Conservation (phyloP, 768 basidiomycete genomes). For the Agaricus subrufescens region DNA sequence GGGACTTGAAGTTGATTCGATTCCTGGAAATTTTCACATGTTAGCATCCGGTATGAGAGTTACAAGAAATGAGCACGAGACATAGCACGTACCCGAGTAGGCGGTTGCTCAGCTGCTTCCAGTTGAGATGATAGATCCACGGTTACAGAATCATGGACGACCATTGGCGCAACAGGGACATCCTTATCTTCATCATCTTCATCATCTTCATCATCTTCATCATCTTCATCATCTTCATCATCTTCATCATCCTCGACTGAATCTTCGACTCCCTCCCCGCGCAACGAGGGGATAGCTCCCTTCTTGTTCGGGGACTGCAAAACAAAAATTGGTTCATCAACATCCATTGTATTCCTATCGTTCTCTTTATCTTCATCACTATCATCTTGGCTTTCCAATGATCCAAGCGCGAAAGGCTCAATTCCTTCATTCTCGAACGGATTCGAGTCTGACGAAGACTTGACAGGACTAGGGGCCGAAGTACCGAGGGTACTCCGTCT, state of each 20-base stretch:
- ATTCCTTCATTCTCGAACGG: neutral
- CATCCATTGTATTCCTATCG: constrained; percentile 10
- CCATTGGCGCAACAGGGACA: neutral
- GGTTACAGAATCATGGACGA: constrained; percentile 9
- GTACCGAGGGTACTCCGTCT: constrained; percentile 29
- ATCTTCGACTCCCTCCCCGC: neutral
- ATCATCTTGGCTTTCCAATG: neutral
- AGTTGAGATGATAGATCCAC: neutral
- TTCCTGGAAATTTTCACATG: neutral
- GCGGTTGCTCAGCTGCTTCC: neutral
- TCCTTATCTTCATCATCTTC: too few relatives aligned
- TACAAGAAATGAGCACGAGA: neutral
- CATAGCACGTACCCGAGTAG: neutral
- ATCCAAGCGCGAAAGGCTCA: neutral
- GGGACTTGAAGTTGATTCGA: neutral
- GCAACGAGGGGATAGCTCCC: too few relatives aligned
- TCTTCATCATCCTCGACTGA: neutral
- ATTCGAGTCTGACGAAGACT: neutral
- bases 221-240: too few relatives aligned
- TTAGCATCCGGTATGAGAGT: neutral
- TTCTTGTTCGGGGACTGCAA: neutral
- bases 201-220: too few relatives aligned
- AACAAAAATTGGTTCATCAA: neutral
- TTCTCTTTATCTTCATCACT: constrained; percentile 1
- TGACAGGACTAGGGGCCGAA: constrained; percentile 2